Evolutionary conservation across 2,329 filamentous ascomycete genomes (phyloP), one percentile per base, ranked within the genome.

Genomic region (Aspergillus aculeatinus): DNA sequence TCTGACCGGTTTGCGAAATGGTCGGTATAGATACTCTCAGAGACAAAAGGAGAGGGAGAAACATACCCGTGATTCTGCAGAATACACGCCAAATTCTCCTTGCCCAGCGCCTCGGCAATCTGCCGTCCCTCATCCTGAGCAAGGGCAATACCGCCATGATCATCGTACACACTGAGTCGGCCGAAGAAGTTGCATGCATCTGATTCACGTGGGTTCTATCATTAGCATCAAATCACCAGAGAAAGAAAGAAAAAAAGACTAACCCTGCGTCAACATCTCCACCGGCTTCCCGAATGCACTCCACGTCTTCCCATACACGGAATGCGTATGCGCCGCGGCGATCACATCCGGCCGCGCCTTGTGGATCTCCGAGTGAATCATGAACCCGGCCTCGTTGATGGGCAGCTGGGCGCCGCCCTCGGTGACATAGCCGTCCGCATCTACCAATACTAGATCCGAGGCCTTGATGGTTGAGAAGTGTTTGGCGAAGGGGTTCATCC

Each of bases 341-440:
- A 82, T 76, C 29, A 87, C 80, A 66, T 87, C 85, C 1, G 84
- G 84, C 1, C 85, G 79, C 1, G 85, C 85, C 27, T 78, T 78
- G 68, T 87, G 84, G 2, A 87, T 82, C 19, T 83, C 84, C 3
- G 82, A 80, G 68, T 87, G 85, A 57, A 87, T 87, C 76, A 84
- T 82, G 65, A 85, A 87, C 1, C 84, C 84, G 53, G 79, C 79
- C 58, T 74, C 72, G 49, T 78, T 77, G 58, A 71, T 77, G 54
- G 70, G 77, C 6, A 71, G 58, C 63, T 77, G 76, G 23, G 74
- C 73, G 23, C 76, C 76, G 1, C 75, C 76, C 33, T 77, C 76
- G 10, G 73, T 72, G 29, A 79, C 76, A 42, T 74, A 77, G 47
- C 76, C 76, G 10, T 78, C 73, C 33, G 66, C 61, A 51, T 78